Evolutionary conservation across 1,284 basidiomycete species (phyloP).

Genomic region (Apiotrichum sp.): DNA sequence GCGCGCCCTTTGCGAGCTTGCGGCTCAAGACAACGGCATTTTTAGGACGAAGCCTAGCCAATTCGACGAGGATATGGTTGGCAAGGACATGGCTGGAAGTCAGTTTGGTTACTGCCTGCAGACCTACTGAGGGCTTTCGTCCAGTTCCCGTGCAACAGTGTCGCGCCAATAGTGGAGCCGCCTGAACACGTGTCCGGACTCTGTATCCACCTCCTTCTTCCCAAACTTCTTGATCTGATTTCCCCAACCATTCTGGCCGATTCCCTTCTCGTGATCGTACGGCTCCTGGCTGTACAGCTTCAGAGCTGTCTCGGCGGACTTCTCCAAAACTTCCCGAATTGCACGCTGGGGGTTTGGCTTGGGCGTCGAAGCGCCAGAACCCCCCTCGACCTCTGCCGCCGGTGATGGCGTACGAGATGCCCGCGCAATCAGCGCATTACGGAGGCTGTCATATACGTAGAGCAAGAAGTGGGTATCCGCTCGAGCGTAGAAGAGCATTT

Average conservation of each 20-base stretch:
- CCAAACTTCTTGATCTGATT: constrained; percentile 72
- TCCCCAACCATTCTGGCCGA: constrained; percentile 67
- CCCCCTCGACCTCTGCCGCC: constrained; percentile 4
- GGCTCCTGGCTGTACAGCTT: constrained; percentile 60
- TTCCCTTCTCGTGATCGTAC: constrained; percentile 63
- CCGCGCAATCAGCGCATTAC: constrained; percentile 68
- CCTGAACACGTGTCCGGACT: constrained; percentile 62
- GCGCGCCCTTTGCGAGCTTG: not conserved
- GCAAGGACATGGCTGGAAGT: constrained; percentile 53
- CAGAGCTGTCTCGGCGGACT: constrained; percentile 67
- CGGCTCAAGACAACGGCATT: constrained; percentile 52
- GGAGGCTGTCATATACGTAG: constrained; percentile 87
- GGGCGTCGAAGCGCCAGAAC: constrained; percentile 8
- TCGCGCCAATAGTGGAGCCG: constrained; percentile 83
- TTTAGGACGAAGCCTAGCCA: constrained; percentile 58
- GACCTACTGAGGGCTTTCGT: constrained; percentile 73
- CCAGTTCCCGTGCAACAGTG: constrained; percentile 67
- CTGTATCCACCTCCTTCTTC: constrained; percentile 52
- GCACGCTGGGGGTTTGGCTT: constrained; percentile 31
- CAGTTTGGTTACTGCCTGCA: not conserved
- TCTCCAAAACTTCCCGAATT: constrained; percentile 55
- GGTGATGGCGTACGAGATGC: constrained; percentile 36
- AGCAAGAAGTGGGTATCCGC: constrained; percentile 94
- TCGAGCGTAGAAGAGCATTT: constrained; percentile 88
- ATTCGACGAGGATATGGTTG: constrained; percentile 62